A percentile compares a stretch with the other conserved stretches of the same genome.
These are phyloP conservation scores for Serendipita sp. DNA, from an alignment of 768 basidiomycete species.

Conservation along the genomic window DNA sequence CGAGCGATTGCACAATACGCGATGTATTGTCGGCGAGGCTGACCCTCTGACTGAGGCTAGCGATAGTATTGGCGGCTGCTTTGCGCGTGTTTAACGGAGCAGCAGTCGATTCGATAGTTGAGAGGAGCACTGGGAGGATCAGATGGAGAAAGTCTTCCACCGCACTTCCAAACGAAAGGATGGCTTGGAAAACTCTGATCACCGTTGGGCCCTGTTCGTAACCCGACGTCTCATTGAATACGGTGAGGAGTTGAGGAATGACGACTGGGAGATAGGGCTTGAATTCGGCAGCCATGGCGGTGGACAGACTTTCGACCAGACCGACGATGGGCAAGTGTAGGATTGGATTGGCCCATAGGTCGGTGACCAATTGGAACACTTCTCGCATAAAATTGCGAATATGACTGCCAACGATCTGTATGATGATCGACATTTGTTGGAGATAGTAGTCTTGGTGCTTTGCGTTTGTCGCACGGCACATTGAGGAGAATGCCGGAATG, in stretches of 20 bases:
- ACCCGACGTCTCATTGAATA: slow-evolving; percentile 19
- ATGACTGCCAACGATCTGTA: slow-evolving; percentile 32
- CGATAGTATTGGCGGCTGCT: slow-evolving; percentile 26
- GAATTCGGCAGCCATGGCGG: slow-evolving; percentile 64
- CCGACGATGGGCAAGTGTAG: slow-evolving; percentile 28
- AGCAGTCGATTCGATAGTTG: slow-evolving; percentile 25
- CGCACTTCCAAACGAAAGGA: slow-evolving; percentile 30
- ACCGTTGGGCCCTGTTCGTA: slow-evolving; percentile 17
- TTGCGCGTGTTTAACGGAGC: slow-evolving; percentile 22
- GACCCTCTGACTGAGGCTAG: slow-evolving; percentile 27
- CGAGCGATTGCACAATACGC: slow-evolving; percentile 31
- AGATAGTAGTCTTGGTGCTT: slow-evolving; percentile 28
- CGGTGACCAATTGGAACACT: slow-evolving; percentile 28
- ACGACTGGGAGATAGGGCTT: slow-evolving; percentile 74
- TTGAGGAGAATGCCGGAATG: slow-evolving; percentile 29
- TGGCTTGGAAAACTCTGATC: slow-evolving; percentile 26
- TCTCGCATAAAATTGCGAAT: slow-evolving; percentile 29
- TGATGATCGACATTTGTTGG: slow-evolving; percentile 30
- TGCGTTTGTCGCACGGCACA: slow-evolving; percentile 24
- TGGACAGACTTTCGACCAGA: slow-evolving; percentile 29
- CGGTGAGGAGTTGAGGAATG: slow-evolving; percentile 55
- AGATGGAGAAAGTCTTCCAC: slow-evolving; percentile 35
- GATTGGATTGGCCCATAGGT: slow-evolving; percentile 26
- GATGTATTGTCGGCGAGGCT: slow-evolving; percentile 31
- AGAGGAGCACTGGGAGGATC: slow-evolving; percentile 28